A percentile compares a stretch with the other conserved stretches of the same genome.
Evolutionary conservation across 1,139 yeast species (phyloP).

Genomic region (Yamadazyma spencermartinsiae): DNA sequence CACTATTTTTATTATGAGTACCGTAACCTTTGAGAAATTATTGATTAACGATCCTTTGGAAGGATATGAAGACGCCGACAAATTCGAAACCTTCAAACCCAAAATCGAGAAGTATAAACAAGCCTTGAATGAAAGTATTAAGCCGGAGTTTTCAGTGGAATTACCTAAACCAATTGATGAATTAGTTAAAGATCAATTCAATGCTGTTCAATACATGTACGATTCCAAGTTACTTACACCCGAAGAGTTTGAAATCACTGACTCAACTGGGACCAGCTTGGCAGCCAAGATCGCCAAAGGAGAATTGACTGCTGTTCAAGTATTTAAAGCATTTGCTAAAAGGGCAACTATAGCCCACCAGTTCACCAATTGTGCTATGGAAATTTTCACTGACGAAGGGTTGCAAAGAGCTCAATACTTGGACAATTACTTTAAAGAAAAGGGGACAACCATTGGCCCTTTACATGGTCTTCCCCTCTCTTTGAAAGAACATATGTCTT

Average conservation of each 20-base stretch:
- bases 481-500: constrained; percentile 55
- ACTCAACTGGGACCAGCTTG: constrained; percentile 36
- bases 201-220: constrained; percentile 44
- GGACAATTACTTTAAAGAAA: constrained; percentile 40
- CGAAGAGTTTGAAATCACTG: constrained; percentile 49
- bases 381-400: constrained; percentile 35
- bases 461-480: constrained; percentile 53
- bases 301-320: constrained; percentile 42
- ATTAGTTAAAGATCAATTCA: constrained; percentile 41
- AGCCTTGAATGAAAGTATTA: constrained; percentile 37
- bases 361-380: constrained; percentile 37
- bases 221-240: constrained; percentile 45
- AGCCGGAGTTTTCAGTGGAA: constrained; percentile 41
- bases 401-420: constrained; percentile 33
- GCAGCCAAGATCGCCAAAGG: constrained; percentile 34
- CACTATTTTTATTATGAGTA: no score
- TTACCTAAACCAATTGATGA: constrained; percentile 41
- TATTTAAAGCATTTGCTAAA: constrained; percentile 51
- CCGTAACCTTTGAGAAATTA: constrained; percentile 18
- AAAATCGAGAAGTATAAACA: constrained; percentile 49
- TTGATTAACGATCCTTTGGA: constrained; percentile 12
- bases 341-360: constrained; percentile 43
- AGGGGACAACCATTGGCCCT: constrained; percentile 69
- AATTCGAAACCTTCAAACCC: constrained; percentile 42
- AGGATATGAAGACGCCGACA: constrained; percentile 35